phyloP scores from a whole-genome alignment of 345 rosid species.

The Dovyalis caffra region DNA sequence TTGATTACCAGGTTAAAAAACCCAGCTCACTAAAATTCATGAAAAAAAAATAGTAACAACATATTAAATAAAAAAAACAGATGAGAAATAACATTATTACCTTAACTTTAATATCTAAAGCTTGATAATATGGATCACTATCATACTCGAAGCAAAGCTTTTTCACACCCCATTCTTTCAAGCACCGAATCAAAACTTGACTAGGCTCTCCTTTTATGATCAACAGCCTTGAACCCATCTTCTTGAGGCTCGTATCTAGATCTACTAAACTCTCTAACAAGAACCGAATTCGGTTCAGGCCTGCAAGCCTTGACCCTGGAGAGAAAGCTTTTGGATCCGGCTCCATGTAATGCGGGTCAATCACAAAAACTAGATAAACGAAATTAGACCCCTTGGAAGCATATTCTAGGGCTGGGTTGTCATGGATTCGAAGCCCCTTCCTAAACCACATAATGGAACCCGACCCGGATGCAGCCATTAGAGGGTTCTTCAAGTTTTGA shows the following conservation, averaged over 20 bases:
- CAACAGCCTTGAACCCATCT: conserved; percentile 60
- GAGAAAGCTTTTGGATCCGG: conserved; percentile 66
- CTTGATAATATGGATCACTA: conserved; percentile 86
- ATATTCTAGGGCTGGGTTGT: conserved; percentile 79
- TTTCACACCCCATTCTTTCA: conserved; percentile 76
- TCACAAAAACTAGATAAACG: conserved; percentile 77
- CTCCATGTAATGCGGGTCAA: conserved; percentile 87
- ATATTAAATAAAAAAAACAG: background rate
- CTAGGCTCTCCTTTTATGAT: conserved; percentile 63
- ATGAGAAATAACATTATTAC: conserved; percentile 21
- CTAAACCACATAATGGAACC: conserved; percentile 87
- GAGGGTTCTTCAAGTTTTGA: conserved; percentile 10
- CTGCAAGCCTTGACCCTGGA: conserved; percentile 67
- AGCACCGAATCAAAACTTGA: conserved; percentile 65
- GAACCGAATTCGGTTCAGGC: conserved; percentile 80
- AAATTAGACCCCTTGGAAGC: conserved; percentile 48
- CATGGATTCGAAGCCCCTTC: conserved; percentile 90
- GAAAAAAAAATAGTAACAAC: background rate
- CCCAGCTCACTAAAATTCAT: background rate
- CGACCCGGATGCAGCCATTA: conserved; percentile 46
- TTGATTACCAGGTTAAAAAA: background rate
- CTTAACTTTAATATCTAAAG: conserved; percentile 64
- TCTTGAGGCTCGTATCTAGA: conserved; percentile 63
- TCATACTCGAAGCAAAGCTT: conserved; percentile 86
- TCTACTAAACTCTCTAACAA: too few species aligned